phyloP scores from a whole-genome alignment of 345 rosid species.

The Microcos paniculata region DNA sequence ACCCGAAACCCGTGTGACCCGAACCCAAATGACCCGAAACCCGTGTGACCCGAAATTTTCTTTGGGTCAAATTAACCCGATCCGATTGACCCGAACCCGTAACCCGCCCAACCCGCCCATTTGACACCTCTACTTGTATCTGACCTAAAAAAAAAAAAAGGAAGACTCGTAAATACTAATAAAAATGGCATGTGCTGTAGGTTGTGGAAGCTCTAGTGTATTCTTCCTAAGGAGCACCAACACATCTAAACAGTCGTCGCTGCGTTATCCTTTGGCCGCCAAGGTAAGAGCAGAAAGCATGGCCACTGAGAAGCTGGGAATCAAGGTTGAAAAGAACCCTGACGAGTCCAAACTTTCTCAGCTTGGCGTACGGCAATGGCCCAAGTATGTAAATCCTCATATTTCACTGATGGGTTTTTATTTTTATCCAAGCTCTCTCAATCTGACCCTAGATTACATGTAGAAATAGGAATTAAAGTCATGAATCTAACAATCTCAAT shows the following conservation, averaged over 20 bases:
- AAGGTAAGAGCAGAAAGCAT: slow-evolving; percentile 50
- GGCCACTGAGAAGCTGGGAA: slow-evolving; percentile 66
- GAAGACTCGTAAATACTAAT: no score
- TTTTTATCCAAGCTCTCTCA: background rate
- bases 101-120: no score
- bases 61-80: no score
- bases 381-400: slow-evolving; percentile 46
- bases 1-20: no score
- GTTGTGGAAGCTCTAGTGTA: background rate
- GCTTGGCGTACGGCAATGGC: slow-evolving; percentile 78
- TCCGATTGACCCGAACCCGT: no score
- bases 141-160: no score
- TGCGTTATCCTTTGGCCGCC: background rate
- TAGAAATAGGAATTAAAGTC: background rate
- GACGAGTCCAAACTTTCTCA: slow-evolving; percentile 72
- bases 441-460: background rate
- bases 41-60: no score
- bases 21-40: no score
- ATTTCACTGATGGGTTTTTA: background rate
- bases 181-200: slow-evolving; percentile 5
- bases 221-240: background rate
- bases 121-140: no score
- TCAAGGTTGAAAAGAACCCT: slow-evolving; percentile 65
- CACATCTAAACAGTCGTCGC: background rate
- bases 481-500: no score